Conservation (phyloP, 1,284 basidiomycete species). For the Somion occarium region DNA sequence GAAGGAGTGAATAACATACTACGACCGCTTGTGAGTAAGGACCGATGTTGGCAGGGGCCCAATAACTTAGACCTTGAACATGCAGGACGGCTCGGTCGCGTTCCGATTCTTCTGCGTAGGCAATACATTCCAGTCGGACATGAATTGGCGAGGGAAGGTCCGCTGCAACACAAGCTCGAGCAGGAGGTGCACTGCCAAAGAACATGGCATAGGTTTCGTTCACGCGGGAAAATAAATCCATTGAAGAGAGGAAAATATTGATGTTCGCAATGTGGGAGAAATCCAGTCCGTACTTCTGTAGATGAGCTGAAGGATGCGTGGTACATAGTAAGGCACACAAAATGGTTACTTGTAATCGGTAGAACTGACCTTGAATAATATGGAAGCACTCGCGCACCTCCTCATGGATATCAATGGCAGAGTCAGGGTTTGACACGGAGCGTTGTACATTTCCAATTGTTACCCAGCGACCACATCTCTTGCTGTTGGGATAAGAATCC, state of each 20-base stretch:
- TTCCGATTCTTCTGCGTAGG: constrained; percentile 41
- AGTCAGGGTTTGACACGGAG: constrained; percentile 8
- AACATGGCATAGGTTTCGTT: constrained; percentile 77
- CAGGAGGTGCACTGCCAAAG: constrained; percentile 90
- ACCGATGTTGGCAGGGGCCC: constrained; percentile 99
- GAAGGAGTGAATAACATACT: constrained; percentile 33
- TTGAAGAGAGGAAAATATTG: constrained; percentile 81
- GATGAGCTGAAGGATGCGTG: no score
- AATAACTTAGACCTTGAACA: constrained; percentile 94
- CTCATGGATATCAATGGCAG: constrained; percentile 43
- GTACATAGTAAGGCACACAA: no score
- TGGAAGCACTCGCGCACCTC: constrained; percentile 63
- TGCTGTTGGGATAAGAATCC: no score
- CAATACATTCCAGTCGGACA: constrained; percentile 75
- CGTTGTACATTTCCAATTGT: constrained; percentile 51
- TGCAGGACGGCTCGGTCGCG: constrained; percentile 73
- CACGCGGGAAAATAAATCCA: constrained; percentile 70
- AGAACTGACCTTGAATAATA: constrained; percentile 48
- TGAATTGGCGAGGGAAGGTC: constrained; percentile 55
- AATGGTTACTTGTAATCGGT: no score
- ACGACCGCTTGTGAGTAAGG: constrained; percentile 94
- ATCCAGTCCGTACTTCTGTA: constrained; percentile 41
- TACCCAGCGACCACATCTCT: constrained; percentile 44
- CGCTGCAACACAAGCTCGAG: constrained; percentile 87
- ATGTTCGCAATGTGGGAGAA: constrained; percentile 72